Percentiles rank a stretch among this genome's conserved stretches.
These are phyloP conservation scores for Exophiala bonariae DNA, from an alignment of 2,329 filamentous ascomycete species.

Conservation along the genomic window DNA sequence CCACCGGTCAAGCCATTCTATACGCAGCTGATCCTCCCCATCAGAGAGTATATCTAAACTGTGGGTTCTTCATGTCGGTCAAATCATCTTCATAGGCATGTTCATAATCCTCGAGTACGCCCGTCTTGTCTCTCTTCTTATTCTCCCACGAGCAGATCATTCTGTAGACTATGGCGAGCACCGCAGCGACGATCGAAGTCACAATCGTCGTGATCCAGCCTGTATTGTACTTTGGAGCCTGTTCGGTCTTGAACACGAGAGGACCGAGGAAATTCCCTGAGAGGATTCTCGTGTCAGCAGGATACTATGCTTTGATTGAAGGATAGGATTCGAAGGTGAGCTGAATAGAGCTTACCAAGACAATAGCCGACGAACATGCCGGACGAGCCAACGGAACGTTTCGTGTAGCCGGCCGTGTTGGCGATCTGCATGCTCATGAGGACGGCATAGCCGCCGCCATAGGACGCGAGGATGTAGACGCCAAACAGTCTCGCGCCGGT, in stretches of 20 bases:
- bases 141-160: conserved; percentile 26
- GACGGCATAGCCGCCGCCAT: conserved; percentile 50
- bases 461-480: conserved; percentile 49
- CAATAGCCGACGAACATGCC: conserved; percentile 26
- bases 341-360: conserved; percentile 47
- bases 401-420: conserved; percentile 29
- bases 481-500: conserved; percentile 50
- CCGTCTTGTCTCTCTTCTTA: conserved; percentile 11
- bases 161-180: conserved; percentile 28
- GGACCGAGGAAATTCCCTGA: conserved; percentile 34
- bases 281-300: not conserved
- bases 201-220: conserved; percentile 35
- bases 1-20: too few relatives aligned
- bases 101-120: conserved; percentile 49
- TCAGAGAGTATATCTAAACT: conserved; percentile 21
- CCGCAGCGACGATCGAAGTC: conserved; percentile 20
- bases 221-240: conserved; percentile 32
- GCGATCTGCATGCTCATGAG: conserved; percentile 50
- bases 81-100: conserved; percentile 55
- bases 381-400: conserved; percentile 24
- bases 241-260: conserved; percentile 33
- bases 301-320: conserved; percentile 33
- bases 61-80: conserved; percentile 43
- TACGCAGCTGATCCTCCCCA: too few relatives aligned
- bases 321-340: conserved; percentile 42